Percentiles rank a stretch among this genome's conserved stretches.
Evolutionary conservation across 495 filamentous ascomycete species (phyloP).

Genomic region (Aspergillus coremiiformis): DNA sequence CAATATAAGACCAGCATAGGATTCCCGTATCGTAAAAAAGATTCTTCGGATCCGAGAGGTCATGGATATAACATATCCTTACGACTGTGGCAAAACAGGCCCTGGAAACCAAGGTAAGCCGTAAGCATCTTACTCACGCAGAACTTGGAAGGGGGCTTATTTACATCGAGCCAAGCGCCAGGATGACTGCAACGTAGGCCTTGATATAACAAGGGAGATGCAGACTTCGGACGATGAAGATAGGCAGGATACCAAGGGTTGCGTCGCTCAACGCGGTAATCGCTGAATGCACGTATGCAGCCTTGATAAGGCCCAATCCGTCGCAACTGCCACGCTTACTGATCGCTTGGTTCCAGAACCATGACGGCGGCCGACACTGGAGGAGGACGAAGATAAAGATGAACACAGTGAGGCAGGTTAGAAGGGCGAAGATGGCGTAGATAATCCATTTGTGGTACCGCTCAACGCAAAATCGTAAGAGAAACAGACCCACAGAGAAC

Average conservation of each 20-base stretch:
- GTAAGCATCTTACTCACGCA: not conserved
- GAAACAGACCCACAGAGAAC: not conserved
- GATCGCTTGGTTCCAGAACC: slow-evolving; percentile 1
- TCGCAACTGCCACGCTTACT: not conserved
- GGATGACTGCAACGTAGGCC: not conserved
- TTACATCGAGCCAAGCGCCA: slow-evolving; percentile 2
- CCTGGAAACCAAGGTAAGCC: not conserved
- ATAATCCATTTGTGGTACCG: slow-evolving; percentile 1
- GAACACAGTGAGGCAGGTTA: not conserved
- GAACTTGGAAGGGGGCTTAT: not conserved
- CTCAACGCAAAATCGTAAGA: not conserved
- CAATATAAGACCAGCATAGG: not conserved
- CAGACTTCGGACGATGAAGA: not conserved
- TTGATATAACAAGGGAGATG: not conserved
- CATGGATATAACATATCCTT: not conserved
- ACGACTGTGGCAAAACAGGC: not conserved
- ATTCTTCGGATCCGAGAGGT: slow-evolving; percentile 1
- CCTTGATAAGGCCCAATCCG: not conserved
- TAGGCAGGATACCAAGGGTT: not conserved
- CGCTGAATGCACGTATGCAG: not conserved
- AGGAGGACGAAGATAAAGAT: not conserved
- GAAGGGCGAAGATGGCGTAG: not conserved
- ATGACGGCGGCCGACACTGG: not conserved
- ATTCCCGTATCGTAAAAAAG: not conserved
- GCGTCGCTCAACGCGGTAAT: not conserved